Base-by-base conservation (phyloP, 768 basidiomycete genomes). In the Mycena floridula region DNA sequence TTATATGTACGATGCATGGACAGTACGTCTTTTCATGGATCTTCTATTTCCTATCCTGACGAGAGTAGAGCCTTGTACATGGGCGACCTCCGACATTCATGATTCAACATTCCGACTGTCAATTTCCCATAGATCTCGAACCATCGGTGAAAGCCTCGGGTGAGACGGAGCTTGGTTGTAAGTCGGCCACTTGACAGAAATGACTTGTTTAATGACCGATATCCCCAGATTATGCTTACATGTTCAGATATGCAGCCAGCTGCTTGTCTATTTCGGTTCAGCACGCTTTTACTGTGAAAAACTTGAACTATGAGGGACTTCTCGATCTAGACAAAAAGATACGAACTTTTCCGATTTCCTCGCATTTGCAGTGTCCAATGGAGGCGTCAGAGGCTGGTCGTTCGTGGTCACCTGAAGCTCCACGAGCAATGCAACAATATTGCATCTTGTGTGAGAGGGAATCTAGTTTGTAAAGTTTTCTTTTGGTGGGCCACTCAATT, bases 311-410 rank as follows among this genome's bases (percentile, higher is more conserved):
- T 52, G 54, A 63, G 8, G 62, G 66, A 4, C 52, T 80, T 2
- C 63, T 79, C 23, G 68, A 72, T 21, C 54, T 78, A 40, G 77
- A 81, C 60, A 64, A 66, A 40, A 68, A 62, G 25, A 72, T 81
- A 37, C 72, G 77, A 28, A 66, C 69, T 24, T 78, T 76, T 51
- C 67, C 69, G 1, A 54, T 74, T 3, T 75, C 77, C 0, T 51
- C 56, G 8, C 62, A 73, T 46, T 56, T 80, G 5, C 69, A 67
- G 39, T 63, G 65, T 12, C 73, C 72, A 8, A 57, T 55, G 30
- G 46, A 54, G 37, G 42, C 44, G 27, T 52, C 60, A 23, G 63
- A 67, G 40, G 47, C 59, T 15, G 58, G 55, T 25, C 48, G 55
- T 26, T 52, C 61, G 8, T 76, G 76, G 76, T 68, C 70, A 18